Conservation (phyloP, 1,284 basidiomycete species). For the Hortiboletus rubellus region DNA sequence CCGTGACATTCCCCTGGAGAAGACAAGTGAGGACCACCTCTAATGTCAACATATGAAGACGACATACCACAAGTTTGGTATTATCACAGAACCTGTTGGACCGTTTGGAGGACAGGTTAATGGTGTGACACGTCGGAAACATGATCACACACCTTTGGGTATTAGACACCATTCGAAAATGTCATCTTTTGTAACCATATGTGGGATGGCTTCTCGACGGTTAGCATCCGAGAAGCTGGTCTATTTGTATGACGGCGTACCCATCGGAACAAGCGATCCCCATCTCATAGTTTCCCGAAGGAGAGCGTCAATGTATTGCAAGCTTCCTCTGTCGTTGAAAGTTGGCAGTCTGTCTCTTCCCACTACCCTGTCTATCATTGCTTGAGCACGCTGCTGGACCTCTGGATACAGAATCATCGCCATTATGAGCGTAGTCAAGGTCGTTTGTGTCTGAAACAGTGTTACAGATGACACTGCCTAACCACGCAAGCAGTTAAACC, state of each 20-base stretch:
- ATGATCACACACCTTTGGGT: constrained; percentile 24
- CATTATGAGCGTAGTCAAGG: constrained; percentile 24
- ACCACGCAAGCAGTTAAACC: background rate
- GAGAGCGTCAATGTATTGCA: constrained; percentile 32
- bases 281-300: constrained; percentile 29
- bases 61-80: constrained; percentile 25
- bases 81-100: constrained; percentile 19
- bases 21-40: background rate
- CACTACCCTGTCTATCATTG: constrained; percentile 23
- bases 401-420: constrained; percentile 27
- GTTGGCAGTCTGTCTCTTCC: constrained; percentile 24
- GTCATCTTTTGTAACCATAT: constrained; percentile 23
- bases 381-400: constrained; percentile 27
- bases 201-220: constrained; percentile 22
- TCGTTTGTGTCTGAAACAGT: constrained; percentile 23
- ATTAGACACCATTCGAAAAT: constrained; percentile 27
- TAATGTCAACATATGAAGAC: background rate
- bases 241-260: constrained; percentile 11
- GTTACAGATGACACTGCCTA: background rate
- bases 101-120: background rate
- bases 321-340: constrained; percentile 21
- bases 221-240: background rate
- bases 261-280: constrained; percentile 24
- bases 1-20: constrained; percentile 22
- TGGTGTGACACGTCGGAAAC: background rate